These are phyloP conservation scores for Neocatenulostroma microsporum DNA, from an alignment of 2,329 filamentous ascomycete species.

Conservation along the genomic window DNA sequence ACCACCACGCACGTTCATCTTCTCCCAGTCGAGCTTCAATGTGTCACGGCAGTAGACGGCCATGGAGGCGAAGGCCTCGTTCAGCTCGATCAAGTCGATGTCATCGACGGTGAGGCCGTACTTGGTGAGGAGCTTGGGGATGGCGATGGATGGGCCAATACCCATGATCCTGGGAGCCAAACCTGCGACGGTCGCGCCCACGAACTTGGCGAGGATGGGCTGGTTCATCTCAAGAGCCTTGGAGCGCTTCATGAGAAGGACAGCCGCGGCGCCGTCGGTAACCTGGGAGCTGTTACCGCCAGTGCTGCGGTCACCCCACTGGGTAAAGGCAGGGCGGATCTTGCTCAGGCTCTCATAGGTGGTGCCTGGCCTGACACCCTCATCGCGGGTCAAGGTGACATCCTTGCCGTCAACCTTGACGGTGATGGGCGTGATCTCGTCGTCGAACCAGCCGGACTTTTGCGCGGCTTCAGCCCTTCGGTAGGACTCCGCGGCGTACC, in stretches of 20 bases:
- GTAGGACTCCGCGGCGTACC: slow-evolving; percentile 81
- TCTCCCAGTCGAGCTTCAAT: slow-evolving; percentile 61
- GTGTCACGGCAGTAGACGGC: slow-evolving; percentile 61
- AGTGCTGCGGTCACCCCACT: slow-evolving; percentile 78
- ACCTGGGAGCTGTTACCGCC: slow-evolving; percentile 93
- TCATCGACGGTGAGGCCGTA: slow-evolving; percentile 72
- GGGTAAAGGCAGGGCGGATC: slow-evolving; percentile 81
- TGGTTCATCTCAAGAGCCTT: slow-evolving; percentile 79
- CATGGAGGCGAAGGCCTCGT: slow-evolving; percentile 98
- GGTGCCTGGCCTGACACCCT: slow-evolving; percentile 84
- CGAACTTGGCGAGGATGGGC: slow-evolving; percentile 90
- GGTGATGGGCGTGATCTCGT: slow-evolving; percentile 86
- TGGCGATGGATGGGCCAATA: slow-evolving; percentile 66
- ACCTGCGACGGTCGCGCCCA: slow-evolving; percentile 82
- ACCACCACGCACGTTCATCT: slow-evolving; percentile 75
- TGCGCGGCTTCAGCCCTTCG: slow-evolving; percentile 80
- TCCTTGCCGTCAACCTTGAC: slow-evolving; percentile 68
- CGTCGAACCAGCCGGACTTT: slow-evolving; percentile 82
- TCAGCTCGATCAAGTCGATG: slow-evolving; percentile 84
- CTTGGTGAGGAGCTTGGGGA: slow-evolving; percentile 75
- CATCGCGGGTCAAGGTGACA: slow-evolving; percentile 74
- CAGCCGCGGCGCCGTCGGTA: slow-evolving; percentile 84
- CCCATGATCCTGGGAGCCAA: slow-evolving; percentile 94
- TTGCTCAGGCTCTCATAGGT: slow-evolving; percentile 75
- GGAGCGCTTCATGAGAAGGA: slow-evolving; percentile 90